Evolutionary conservation across 257 asterid genomes (phyloP).

Genomic region (Capsicum pubescens): DNA sequence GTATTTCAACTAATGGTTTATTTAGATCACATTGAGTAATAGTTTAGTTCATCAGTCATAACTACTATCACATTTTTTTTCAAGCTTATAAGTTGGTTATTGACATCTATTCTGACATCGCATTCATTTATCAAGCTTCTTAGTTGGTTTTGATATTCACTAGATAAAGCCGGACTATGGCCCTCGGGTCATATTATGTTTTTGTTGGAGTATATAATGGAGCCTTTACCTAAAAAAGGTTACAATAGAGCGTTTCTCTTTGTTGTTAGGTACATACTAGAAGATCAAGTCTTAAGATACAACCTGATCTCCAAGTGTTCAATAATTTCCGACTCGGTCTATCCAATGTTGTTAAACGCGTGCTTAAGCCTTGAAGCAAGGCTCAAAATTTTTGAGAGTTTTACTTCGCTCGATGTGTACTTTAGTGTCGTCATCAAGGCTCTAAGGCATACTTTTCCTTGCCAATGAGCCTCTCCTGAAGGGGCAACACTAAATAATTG

Average conservation of each 20-base stretch:
- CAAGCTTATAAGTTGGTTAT: slow-evolving; percentile 24
- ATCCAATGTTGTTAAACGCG: too few relatives aligned
- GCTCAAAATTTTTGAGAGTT: too few relatives aligned
- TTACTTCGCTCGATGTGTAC: too few relatives aligned
- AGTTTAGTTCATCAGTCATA: neutral
- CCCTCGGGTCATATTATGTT: neutral
- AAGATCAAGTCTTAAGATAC: slow-evolving; percentile 9
- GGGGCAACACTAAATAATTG: too few relatives aligned
- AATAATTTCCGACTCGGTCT: neutral
- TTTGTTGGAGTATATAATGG: neutral
- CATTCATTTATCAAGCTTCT: slow-evolving; percentile 18
- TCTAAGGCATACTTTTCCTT: too few relatives aligned
- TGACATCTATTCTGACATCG: neutral
- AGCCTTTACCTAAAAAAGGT: too few relatives aligned
- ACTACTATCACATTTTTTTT: neutral
- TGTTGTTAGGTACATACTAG: neutral
- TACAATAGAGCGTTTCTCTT: neutral
- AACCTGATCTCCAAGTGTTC: slow-evolving; percentile 1
- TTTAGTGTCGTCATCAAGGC: too few relatives aligned
- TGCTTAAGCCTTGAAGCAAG: too few relatives aligned
- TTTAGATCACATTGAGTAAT: neutral
- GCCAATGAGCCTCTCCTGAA: too few relatives aligned
- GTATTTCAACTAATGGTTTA: neutral
- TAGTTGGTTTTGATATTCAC: slow-evolving; percentile 23
- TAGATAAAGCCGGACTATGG: neutral